Percentiles rank a stretch among this genome's conserved stretches.
Conservation (phyloP, 176 grass and related monocot species). For the Echinochloa phyllopogon region DNA sequence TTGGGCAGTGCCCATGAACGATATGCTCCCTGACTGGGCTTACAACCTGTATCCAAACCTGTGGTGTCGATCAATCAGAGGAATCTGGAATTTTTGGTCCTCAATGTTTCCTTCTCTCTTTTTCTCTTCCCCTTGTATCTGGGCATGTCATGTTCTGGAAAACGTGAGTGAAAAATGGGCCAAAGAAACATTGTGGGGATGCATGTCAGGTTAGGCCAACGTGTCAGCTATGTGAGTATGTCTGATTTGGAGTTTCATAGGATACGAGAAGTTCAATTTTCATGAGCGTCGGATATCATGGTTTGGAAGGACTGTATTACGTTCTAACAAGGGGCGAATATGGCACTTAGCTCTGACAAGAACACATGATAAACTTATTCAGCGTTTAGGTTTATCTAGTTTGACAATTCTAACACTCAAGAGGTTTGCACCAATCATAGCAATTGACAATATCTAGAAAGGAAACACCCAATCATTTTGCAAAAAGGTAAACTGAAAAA, state of each 20-base stretch:
- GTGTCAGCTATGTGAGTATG: neutral
- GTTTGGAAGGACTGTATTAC: too few relatives aligned
- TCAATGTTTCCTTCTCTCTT: neutral
- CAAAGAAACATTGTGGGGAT: neutral
- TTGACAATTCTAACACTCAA: too few relatives aligned
- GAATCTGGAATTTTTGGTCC: slow-evolving; percentile 13
- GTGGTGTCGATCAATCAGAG: slow-evolving; percentile 44
- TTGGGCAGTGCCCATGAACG: neutral
- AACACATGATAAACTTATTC: too few relatives aligned
- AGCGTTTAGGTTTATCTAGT: too few relatives aligned
- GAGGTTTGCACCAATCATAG: too few relatives aligned
- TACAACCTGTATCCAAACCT: slow-evolving; percentile 44
- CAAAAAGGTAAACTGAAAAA: too few relatives aligned
- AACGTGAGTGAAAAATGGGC: neutral
- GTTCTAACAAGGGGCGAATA: too few relatives aligned
- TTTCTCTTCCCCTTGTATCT: neutral
- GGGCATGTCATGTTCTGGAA: slow-evolving; percentile 3
- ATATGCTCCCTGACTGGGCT: slow-evolving; percentile 49
- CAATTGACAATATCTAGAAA: too few relatives aligned
- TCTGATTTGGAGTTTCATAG: neutral
- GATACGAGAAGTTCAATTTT: too few relatives aligned
- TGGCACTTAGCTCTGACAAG: too few relatives aligned
- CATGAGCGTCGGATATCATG: too few relatives aligned
- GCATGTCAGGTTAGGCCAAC: neutral
- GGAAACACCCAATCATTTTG: too few relatives aligned